Evolutionary conservation across 2,329 filamentous ascomycete species (phyloP), one percentile per base, ranked within the genome.

Genomic region (Neonectria punicea): DNA sequence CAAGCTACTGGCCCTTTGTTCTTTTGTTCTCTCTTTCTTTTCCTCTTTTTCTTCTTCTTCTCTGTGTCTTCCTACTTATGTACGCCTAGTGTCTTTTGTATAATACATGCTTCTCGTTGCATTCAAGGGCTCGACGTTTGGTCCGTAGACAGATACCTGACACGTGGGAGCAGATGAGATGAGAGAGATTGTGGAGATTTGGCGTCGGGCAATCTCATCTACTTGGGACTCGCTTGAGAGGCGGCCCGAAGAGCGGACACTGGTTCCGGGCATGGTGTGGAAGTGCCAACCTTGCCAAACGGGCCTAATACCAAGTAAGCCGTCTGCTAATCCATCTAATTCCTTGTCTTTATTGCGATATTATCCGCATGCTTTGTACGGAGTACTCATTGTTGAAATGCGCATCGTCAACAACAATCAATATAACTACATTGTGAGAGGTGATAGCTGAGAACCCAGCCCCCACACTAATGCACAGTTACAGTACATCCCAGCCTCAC

Each of bases 1-100:
- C 59, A 56, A 61, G 51, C 18, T 44, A 46, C 53, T 61, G 59
- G 53, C 59, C 20, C 50, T 61, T 61, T 56, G 6, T 25, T 61
- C 9, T 46, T 60, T 36, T 49, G 20, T 60, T 18, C 46, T 47
- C 25, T 53, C 10, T 32, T 60, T 28, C n/a, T 22, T 36, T 22
- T 53, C 18, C 2, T 20, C 36, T 25, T 32, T 39, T 36, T 53
- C 18, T 3, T 20, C 36, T 34, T 53, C 32, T 25, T 32, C 46
- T 46, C 25, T 18, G 46, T 56, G 28, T 25, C 14, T 30, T 34
- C n/a, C 55, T 18, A 51, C 56, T 25, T 25, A 25, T 25, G 44
- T 61, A 56, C 49, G 53, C 46, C 34, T 61, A 51, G 59, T 28
- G 50, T 49, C 54, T 51, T 56, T 51, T 61, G 44, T 61, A 53